phyloP scores from a whole-genome alignment of 352 stramenopile species.

The Plasmopara halstedii region DNA sequence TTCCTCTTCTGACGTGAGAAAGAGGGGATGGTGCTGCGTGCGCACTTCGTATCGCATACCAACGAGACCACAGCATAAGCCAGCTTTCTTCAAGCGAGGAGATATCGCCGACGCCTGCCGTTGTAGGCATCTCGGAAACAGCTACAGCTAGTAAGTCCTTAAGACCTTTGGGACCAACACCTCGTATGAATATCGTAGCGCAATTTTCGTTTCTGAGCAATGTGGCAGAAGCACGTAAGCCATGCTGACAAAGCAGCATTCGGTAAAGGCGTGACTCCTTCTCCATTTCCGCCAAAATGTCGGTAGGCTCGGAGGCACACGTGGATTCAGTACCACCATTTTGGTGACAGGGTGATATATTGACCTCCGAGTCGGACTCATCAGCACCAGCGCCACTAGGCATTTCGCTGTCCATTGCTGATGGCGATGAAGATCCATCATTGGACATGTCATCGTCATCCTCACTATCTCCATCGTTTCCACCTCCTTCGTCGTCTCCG shows the following conservation, averaged over 20 bases:
- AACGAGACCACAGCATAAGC: slow-evolving; percentile 71
- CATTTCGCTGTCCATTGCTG: slow-evolving; percentile 72
- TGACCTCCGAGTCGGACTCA: slow-evolving; percentile 56
- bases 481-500: slow-evolving; percentile 25
- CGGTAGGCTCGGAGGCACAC: slow-evolving; percentile 30
- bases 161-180: slow-evolving; percentile 39
- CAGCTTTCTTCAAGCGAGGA: slow-evolving; percentile 73
- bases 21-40: slow-evolving; percentile 31
- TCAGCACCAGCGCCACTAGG: slow-evolving; percentile 28
- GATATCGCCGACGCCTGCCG: slow-evolving; percentile 58
- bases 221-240: slow-evolving; percentile 55
- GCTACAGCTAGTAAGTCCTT: slow-evolving; percentile 62
- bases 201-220: slow-evolving; percentile 65
- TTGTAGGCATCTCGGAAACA: slow-evolving; percentile 65
- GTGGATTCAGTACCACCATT: slow-evolving; percentile 9
- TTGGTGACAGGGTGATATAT: slow-evolving; percentile 22
- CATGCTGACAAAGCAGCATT: slow-evolving; percentile 76
- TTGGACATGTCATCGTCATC: slow-evolving; percentile 87
- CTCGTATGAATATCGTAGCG: slow-evolving; percentile 57
- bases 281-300: slow-evolving; percentile 61
- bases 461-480: slow-evolving; percentile 51
- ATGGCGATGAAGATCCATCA: slow-evolving; percentile 67
- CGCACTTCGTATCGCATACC: slow-evolving; percentile 50
- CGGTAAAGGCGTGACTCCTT: slow-evolving; percentile 67
- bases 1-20: slow-evolving; percentile 12